A percentile compares a stretch with the other conserved stretches of the same genome.
phyloP scores from a whole-genome alignment of 495 filamentous ascomycete species.

The Aspergillus bridgeri region DNA sequence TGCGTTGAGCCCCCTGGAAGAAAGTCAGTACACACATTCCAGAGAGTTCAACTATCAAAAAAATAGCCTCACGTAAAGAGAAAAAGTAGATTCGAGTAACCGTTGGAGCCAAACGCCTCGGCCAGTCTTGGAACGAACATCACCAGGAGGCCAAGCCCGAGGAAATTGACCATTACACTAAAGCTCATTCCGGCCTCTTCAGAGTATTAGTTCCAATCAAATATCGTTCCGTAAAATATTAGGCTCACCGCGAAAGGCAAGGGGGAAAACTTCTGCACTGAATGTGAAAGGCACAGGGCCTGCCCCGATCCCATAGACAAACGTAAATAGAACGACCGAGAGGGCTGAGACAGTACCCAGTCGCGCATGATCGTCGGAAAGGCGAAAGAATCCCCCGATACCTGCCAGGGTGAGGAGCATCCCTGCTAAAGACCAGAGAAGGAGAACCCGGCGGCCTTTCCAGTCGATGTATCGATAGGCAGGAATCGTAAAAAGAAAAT shows the following conservation, averaged over 20 bases:
- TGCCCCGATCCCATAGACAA: conserved; percentile 23
- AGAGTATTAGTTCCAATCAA: not conserved
- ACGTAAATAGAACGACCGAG: conserved; percentile 15
- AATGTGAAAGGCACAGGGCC: conserved; percentile 25
- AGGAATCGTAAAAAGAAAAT: conserved; percentile 29
- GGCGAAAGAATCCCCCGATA: conserved; percentile 17
- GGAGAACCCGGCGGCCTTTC: conserved; percentile 24
- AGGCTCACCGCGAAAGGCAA: conserved; percentile 54
- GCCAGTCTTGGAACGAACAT: conserved; percentile 25
- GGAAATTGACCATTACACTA: conserved; percentile 62
- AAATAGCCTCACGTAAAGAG: conserved; percentile 16
- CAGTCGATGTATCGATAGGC: conserved; percentile 24
- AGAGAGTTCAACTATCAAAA: not conserved
- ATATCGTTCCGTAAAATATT: not conserved
- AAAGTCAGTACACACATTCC: not conserved
- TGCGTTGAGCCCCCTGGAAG: conserved; percentile 49
- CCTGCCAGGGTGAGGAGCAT: conserved; percentile 22
- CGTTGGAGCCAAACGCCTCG: conserved; percentile 3
- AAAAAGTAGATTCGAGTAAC: conserved; percentile 18
- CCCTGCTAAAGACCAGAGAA: conserved; percentile 23
- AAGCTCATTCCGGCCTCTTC: conserved; percentile 65
- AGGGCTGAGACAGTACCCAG: conserved; percentile 13
- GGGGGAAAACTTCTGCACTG: conserved; percentile 66
- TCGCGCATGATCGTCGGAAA: conserved; percentile 4
- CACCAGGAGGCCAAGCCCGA: conserved; percentile 28